These are phyloP conservation scores for Alternaria consortialis DNA, from an alignment of 2,329 filamentous ascomycete species.

Conservation along the genomic window DNA sequence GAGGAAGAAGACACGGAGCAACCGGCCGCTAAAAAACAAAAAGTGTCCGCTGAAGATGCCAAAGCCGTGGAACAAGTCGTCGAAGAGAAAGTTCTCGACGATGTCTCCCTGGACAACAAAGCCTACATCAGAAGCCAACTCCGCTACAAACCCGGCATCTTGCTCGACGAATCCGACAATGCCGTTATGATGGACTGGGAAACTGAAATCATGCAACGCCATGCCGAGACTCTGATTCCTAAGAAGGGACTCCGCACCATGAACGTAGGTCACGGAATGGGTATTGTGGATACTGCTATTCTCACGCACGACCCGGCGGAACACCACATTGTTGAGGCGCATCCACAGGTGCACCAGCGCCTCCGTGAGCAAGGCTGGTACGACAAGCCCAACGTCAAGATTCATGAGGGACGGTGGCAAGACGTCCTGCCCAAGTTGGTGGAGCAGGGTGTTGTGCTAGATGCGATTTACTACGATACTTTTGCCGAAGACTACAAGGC, in stretches of 20 bases:
- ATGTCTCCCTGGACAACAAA: constrained; percentile 52
- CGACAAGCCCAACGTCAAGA: constrained; percentile 65
- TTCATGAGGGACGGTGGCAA: constrained; percentile 82
- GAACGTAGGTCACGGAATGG: constrained; percentile 92
- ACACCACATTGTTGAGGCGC: constrained; percentile 89
- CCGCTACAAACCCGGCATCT: constrained; percentile 50
- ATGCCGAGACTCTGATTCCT: constrained; percentile 73
- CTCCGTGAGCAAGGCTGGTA: constrained; percentile 74
- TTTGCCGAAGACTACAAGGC: constrained; percentile 51
- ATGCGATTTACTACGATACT: constrained; percentile 66
- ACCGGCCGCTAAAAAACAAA: constrained; percentile 48
- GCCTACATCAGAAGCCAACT: constrained; percentile 49
- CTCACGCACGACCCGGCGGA: constrained; percentile 70
- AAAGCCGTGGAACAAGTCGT: constrained; percentile 36
- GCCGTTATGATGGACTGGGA: constrained; percentile 97
- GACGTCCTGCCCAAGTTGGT: constrained; percentile 76
- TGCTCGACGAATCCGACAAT: constrained; percentile 79
- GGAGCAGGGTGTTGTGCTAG: constrained; percentile 74
- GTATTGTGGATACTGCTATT: constrained; percentile 83
- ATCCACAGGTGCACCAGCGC: constrained; percentile 76
- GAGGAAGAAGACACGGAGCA: constrained; percentile 37
- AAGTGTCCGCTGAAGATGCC: constrained; percentile 39
- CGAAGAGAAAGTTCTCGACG: constrained; percentile 41
- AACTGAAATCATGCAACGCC: constrained; percentile 82
- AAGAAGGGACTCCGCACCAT: constrained; percentile 72